Percentiles rank a stretch among this genome's conserved stretches.
phyloP scores from a whole-genome alignment of 352 stramenopile genomes.

The Phytophthora pistaciae region DNA sequence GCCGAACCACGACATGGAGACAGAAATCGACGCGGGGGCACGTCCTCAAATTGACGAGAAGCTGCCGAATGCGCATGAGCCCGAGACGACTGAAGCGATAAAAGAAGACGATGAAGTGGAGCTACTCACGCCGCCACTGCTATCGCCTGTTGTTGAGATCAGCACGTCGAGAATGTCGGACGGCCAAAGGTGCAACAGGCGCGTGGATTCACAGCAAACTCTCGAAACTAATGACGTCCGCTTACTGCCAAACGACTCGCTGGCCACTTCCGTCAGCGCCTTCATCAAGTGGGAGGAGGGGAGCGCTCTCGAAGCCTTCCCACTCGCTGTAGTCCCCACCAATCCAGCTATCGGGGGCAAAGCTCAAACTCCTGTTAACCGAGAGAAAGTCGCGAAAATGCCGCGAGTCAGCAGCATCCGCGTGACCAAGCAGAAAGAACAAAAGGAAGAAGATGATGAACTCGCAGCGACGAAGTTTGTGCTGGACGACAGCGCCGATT shows the following conservation, averaged over 20 bases:
- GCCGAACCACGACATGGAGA: no score
- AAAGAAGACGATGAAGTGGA: background rate
- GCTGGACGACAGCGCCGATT: background rate
- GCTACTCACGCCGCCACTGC: background rate
- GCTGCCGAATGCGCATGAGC: background rate
- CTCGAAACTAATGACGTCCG: background rate
- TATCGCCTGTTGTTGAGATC: conserved; percentile 25
- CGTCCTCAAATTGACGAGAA: background rate
- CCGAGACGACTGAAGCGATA: background rate
- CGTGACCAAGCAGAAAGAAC: background rate
- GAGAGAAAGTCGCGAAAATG: background rate
- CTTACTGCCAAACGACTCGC: background rate
- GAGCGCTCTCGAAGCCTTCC: conserved; percentile 23
- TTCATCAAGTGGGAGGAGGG: conserved; percentile 36
- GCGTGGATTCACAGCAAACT: background rate
- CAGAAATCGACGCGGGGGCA: no score
- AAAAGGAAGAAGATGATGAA: background rate
- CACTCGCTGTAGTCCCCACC: conserved; percentile 18
- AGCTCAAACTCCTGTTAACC: background rate
- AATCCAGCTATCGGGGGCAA: background rate
- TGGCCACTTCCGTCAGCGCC: background rate
- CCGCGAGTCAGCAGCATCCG: conserved; percentile 6
- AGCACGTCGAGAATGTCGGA: conserved; percentile 9
- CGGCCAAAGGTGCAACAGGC: conserved; percentile 1
- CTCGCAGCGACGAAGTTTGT: background rate